Percentiles rank a stretch among this genome's conserved stretches.
These are phyloP conservation scores for Suillus placidus DNA, from an alignment of 768 basidiomycete species.

Conservation along the genomic window DNA sequence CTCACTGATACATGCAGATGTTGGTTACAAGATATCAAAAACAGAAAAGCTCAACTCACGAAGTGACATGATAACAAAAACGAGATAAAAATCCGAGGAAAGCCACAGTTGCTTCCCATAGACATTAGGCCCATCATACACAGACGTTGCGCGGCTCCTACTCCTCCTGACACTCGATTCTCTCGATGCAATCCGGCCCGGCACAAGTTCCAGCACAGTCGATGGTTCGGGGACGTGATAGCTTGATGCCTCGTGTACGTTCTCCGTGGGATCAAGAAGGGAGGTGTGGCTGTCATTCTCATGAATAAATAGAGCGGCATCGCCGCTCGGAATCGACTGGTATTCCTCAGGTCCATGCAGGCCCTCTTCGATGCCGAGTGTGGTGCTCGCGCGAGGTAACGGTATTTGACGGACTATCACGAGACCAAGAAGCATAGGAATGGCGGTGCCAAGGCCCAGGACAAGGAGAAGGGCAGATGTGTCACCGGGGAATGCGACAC, in stretches of 20 bases:
- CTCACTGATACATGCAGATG: conserved; percentile 46
- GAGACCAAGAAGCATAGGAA: conserved; percentile 79
- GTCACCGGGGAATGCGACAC: conserved; percentile 72
- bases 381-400: conserved; percentile 41
- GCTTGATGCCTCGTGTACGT: conserved; percentile 19
- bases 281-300: conserved; percentile 30
- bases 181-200: conserved; percentile 8
- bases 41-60: conserved; percentile 43
- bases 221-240: conserved; percentile 24
- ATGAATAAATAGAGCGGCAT: conserved; percentile 26
- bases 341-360: conserved; percentile 21
- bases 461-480: conserved; percentile 77
- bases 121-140: conserved; percentile 47
- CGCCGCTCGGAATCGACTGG: conserved; percentile 20
- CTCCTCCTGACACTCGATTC: neutral
- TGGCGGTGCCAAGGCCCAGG: conserved; percentile 74
- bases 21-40: conserved; percentile 2
- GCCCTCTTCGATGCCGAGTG: conserved; percentile 24
- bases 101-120: conserved; percentile 54
- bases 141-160: conserved; percentile 1
- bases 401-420: conserved; percentile 75
- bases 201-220: conserved; percentile 28
- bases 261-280: conserved; percentile 24
- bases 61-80: conserved; percentile 57
- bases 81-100: conserved; percentile 64